These are phyloP conservation scores for Sporothrix sp. DNA, from an alignment of 2,329 filamentous ascomycete genomes.

Conservation along the genomic window DNA sequence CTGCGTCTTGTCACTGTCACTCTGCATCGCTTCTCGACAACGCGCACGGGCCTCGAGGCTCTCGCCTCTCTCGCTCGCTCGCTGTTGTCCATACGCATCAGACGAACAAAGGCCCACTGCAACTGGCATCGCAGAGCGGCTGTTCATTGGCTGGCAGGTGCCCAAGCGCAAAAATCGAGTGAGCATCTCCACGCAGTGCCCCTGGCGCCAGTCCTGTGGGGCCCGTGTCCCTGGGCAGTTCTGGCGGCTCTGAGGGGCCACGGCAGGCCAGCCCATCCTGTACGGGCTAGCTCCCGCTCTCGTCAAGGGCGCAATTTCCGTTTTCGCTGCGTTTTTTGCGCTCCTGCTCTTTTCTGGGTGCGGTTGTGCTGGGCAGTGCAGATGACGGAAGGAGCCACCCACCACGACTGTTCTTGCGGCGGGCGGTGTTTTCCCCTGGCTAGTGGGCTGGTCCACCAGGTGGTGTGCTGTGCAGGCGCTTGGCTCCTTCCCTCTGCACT, in stretches of 20 bases:
- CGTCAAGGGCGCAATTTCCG: constrained; percentile 12
- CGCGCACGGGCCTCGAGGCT: constrained; percentile 1
- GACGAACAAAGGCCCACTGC: neutral
- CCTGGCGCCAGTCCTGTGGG: constrained; percentile 5
- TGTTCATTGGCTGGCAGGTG: constrained; percentile 6
- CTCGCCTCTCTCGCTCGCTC: neutral
- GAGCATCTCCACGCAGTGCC: neutral
- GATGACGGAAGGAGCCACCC: no score
- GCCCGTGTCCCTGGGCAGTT: neutral
- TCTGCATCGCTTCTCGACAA: neutral
- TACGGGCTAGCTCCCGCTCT: neutral
- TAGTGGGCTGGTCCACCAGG: neutral
- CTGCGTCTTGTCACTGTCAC: no score
- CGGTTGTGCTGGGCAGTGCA: no score
- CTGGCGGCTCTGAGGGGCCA: neutral
- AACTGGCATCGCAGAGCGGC: neutral
- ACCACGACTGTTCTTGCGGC: no score
- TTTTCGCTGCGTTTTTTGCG: neutral
- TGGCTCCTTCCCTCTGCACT: neutral
- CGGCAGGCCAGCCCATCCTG: neutral
- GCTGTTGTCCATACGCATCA: neutral
- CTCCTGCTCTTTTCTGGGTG: constrained; percentile 1
- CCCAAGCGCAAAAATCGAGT: neutral
- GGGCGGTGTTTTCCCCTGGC: constrained; percentile 3
- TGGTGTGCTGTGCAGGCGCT: constrained; percentile 5